These are phyloP conservation scores for Eragrostis curvula DNA, from an alignment of 176 grass and related monocot genomes.

Conservation along the genomic window DNA sequence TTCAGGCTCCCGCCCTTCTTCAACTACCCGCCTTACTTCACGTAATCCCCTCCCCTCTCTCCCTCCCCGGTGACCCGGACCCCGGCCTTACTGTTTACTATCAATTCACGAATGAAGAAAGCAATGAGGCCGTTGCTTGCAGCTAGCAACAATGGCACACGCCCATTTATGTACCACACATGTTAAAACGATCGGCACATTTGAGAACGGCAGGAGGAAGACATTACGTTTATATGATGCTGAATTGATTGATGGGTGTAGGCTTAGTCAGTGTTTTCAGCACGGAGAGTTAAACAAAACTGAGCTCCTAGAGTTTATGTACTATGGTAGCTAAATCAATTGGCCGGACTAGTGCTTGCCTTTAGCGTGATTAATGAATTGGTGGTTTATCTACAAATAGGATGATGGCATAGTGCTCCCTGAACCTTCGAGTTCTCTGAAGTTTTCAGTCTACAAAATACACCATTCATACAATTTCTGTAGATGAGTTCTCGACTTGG, in stretches of 20 bases:
- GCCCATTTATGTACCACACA: neutral
- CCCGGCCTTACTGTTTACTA: neutral
- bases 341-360: neutral
- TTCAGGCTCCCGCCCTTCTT: slow-evolving; percentile 83
- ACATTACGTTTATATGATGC: neutral
- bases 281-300: neutral
- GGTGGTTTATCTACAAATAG: neutral
- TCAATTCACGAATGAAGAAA: neutral
- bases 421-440: too few species aligned
- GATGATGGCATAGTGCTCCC: neutral
- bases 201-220: neutral
- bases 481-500: neutral
- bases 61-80: too few species aligned
- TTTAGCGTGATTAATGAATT: neutral
- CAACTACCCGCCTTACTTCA: slow-evolving; percentile 95
- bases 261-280: neutral
- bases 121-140: neutral
- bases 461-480: neutral
- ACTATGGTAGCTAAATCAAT: slow-evolving; percentile 11
- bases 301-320: neutral
- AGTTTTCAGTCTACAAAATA: neutral
- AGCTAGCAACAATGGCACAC: neutral
- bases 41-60: slow-evolving; percentile 48
- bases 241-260: neutral
- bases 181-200: slow-evolving; percentile 12